Evolutionary conservation across 1,284 basidiomycete genomes (phyloP).

Genomic region (Naganishia sp.): DNA sequence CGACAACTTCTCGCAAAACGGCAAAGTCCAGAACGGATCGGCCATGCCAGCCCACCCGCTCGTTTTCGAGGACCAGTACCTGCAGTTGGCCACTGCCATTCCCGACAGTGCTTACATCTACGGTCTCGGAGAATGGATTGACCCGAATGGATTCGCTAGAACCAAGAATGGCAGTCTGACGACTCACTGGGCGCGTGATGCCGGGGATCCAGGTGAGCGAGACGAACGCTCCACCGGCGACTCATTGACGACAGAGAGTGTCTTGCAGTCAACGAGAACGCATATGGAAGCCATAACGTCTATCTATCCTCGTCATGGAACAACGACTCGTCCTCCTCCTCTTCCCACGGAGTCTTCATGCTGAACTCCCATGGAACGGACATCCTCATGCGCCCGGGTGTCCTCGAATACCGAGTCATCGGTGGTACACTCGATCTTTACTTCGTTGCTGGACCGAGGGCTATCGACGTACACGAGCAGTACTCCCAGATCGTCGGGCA

Average conservation of each 20-base stretch:
- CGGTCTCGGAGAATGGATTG: constrained; percentile 65
- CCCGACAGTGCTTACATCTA: constrained; percentile 66
- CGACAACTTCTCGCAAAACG: constrained; percentile 46
- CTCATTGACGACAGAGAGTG: too few species aligned
- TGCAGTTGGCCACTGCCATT: constrained; percentile 58
- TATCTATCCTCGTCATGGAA: constrained; percentile 68
- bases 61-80: constrained; percentile 78
- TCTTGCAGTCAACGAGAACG: constrained; percentile 41
- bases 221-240: too few species aligned
- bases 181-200: constrained; percentile 22
- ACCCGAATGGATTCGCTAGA: constrained; percentile 22
- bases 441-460: constrained; percentile 68
- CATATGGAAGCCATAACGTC: constrained; percentile 70
- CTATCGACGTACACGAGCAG: constrained; percentile 67
- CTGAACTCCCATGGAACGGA: constrained; percentile 66
- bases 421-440: constrained; percentile 70
- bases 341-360: constrained; percentile 68
- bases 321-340: constrained; percentile 35
- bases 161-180: constrained; percentile 21
- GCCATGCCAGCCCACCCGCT: constrained; percentile 64
- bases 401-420: constrained; percentile 64
- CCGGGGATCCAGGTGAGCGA: constrained; percentile 5
- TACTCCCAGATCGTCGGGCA: constrained; percentile 57
- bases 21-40: constrained; percentile 55
- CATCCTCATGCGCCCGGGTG: constrained; percentile 60